Evolutionary conservation across 352 stramenopile species (phyloP), one percentile per base, ranked within the genome.

Genomic region (Phytophthora colocasiae): DNA sequence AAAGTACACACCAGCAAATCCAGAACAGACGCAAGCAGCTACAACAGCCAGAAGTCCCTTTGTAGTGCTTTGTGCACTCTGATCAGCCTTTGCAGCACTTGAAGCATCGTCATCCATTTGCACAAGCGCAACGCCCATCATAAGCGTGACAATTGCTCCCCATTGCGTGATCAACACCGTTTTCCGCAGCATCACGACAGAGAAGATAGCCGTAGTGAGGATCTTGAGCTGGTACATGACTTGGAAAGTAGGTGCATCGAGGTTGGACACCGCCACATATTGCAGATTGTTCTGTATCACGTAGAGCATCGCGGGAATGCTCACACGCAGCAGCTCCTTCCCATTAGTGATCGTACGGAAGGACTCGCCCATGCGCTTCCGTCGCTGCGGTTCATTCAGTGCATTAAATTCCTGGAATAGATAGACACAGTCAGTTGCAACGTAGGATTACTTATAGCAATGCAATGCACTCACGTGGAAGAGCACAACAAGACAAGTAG

Each of bases 151-250:
- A 39, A 96, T 93, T 9, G 87, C 79, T 12, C 80, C 80, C 87
- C 87, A 96, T 58, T 96, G 87, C 40, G 87, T 68, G n/a, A 75
- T 66, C 46, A 93, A 53, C 62, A 96, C 87, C 17, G 69, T 72
- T 48, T 86, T 91, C 51, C 80, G 69, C 55, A 96, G 75, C 52
- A 96, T 63, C 4, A 89, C 46, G n/a, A 94, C 85, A n/a, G 85
- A 93, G 69, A 96, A 96, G 39, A 94, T 75, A 39, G 87, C 85
- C 8, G 87, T 96, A 11, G 87, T 94, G 31, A 94, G 74, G 73
- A 96, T 96, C 75, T 96, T 96, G 70, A 96, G 83, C 73, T 96
- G 87, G 75, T 92, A 93, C 46, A 92, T 80, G 63, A 95, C 77
- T 61, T 95, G 86, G 61, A 93, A 95, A 11, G 83, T 83, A 40